phyloP scores from a whole-genome alignment of 116 monocot genomes.

The Trichopus zeylanicus region DNA sequence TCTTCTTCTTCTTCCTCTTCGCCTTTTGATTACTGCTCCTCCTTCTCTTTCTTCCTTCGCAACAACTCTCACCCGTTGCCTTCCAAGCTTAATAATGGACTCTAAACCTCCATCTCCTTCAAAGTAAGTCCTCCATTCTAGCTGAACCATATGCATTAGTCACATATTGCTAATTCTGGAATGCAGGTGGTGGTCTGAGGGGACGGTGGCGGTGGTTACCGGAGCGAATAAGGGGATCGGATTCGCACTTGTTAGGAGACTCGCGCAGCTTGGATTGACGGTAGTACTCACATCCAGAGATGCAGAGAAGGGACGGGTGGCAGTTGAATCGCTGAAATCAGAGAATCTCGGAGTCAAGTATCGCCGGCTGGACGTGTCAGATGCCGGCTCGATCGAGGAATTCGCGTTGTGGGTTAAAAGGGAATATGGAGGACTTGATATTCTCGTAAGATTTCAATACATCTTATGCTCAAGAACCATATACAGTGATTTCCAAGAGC shows the following conservation, averaged over 20 bases:
- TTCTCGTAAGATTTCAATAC: constrained; percentile 39
- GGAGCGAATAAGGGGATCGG: constrained; percentile 77
- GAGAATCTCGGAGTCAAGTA: constrained; percentile 26
- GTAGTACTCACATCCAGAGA: constrained; percentile 69
- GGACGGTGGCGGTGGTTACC: constrained; percentile 66
- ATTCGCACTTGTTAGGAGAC: constrained; percentile 32
- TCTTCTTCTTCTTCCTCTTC: too few species aligned
- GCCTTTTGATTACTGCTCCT: too few species aligned
- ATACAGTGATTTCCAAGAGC: too few species aligned
- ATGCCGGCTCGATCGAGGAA: constrained; percentile 22
- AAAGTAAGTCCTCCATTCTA: too few species aligned
- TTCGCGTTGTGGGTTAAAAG: constrained; percentile 45
- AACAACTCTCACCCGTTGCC: too few species aligned
- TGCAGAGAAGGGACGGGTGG: constrained; percentile 26
- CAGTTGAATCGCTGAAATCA: constrained; percentile 22
- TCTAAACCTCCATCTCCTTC: too few species aligned
- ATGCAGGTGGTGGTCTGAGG: constrained; percentile 62
- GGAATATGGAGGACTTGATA: constrained; percentile 41
- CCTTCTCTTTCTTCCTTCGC: too few species aligned
- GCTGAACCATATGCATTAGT: too few species aligned
- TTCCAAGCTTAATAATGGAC: too few species aligned
- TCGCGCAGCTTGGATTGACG: constrained; percentile 56
- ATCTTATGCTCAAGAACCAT: too few species aligned
- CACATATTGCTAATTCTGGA: too few species aligned
- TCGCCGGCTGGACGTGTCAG: constrained; percentile 41